Conservation (phyloP, 2,329 filamentous ascomycete genomes). For the Xylariaceae sp. region DNA sequence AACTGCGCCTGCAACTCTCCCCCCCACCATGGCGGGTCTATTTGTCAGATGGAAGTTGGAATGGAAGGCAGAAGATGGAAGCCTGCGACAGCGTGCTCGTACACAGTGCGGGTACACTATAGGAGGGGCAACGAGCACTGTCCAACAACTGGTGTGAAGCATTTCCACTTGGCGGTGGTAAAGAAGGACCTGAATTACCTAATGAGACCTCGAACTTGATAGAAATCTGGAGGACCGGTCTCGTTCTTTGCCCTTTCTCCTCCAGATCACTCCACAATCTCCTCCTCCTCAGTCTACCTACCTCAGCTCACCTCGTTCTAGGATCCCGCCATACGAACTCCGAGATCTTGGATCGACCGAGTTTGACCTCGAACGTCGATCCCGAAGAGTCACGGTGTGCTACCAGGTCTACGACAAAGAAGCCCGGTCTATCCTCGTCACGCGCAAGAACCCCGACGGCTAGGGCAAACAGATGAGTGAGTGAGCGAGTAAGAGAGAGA, state of each 20-base stretch:
- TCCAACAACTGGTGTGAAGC: no score
- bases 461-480: no score
- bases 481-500: background rate
- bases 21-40: background rate
- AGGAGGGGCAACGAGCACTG: no score
- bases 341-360: constrained; percentile 6
- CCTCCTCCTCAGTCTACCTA: background rate
- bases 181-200: background rate
- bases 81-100: no score
- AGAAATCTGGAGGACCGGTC: background rate
- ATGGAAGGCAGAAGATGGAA: no score
- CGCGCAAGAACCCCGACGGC: no score
- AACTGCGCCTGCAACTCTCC: background rate
- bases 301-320: background rate
- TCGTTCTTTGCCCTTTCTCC: background rate
- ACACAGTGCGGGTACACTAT: no score
- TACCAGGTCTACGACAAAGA: no score
- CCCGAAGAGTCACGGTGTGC: no score
- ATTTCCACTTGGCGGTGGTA: no score
- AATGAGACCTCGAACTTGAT: background rate
- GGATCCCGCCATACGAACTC: background rate
- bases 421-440: no score
- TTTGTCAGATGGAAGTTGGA: background rate
- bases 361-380: background rate
- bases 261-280: background rate